These are phyloP conservation scores for Ophiostoma montium DNA, from an alignment of 2,329 filamentous ascomycete genomes.

Conservation along the genomic window DNA sequence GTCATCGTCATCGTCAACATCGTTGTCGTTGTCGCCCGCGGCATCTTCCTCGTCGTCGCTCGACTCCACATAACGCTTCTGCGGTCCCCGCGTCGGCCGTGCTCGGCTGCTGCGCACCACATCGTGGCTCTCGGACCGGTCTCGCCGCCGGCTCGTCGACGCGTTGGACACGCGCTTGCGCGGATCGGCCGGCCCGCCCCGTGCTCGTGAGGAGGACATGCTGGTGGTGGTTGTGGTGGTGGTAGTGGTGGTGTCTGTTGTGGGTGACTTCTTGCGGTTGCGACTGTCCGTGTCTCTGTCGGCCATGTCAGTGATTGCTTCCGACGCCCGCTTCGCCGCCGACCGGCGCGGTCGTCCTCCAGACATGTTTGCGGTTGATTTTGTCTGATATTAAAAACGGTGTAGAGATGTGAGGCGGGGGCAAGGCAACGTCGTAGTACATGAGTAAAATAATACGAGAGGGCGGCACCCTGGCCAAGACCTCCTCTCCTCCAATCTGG, in stretches of 20 bases:
- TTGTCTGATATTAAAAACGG: too few species aligned
- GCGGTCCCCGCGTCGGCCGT: conserved; percentile 35
- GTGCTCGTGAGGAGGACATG: conserved; percentile 36
- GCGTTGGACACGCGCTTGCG: conserved; percentile 4
- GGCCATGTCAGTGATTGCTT: conserved; percentile 35
- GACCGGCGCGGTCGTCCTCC: conserved; percentile 33
- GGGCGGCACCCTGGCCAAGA: too few species aligned
- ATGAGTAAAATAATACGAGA: too few species aligned
- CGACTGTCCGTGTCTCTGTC: conserved; percentile 28
- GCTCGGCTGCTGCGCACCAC: conserved; percentile 30
- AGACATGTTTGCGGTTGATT: conserved; percentile 25
- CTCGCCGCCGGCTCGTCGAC: conserved; percentile 17
- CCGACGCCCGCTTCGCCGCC: conserved; percentile 30
- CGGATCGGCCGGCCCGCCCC: conserved; percentile 26
- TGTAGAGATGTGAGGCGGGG: too few species aligned
- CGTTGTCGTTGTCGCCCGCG: background rate
- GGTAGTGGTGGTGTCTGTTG: too few species aligned
- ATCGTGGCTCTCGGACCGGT: conserved; percentile 30
- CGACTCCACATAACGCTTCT: conserved; percentile 46
- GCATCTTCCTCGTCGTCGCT: conserved; percentile 12
- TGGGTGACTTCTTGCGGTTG: too few species aligned
- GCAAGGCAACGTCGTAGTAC: too few species aligned
- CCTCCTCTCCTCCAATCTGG: too few species aligned
- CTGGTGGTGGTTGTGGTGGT: conserved; percentile 10
- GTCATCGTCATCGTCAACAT: conserved; percentile 8